Evolutionary conservation across 2,329 filamentous ascomycete genomes (phyloP).

Genomic region (Fusarium sp.): DNA sequence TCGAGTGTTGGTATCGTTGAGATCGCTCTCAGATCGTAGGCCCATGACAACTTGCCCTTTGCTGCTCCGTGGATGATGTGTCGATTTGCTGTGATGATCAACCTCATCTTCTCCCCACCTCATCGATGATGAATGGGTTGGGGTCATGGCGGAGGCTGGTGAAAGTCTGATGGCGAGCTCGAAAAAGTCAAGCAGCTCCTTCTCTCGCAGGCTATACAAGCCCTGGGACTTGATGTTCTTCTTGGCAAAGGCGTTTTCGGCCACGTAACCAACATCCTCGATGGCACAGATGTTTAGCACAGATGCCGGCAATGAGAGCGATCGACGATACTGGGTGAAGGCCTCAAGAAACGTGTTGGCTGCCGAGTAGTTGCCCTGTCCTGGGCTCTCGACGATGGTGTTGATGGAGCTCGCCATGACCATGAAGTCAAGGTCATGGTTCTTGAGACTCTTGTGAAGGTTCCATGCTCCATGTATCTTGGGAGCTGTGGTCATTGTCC

Average conservation of each 20-base stretch:
- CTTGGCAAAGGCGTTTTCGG: not conserved
- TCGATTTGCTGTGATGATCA: not conserved
- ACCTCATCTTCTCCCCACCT: not conserved
- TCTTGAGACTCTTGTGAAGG: not conserved
- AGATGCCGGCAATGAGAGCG: not conserved
- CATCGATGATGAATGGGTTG: not conserved
- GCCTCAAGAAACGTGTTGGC: slow-evolving; percentile 7
- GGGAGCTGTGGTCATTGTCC: not conserved
- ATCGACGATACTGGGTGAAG: slow-evolving; percentile 1
- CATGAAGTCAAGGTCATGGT: slow-evolving; percentile 2
- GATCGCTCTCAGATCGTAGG: not conserved
- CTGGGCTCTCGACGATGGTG: not conserved
- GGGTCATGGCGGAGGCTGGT: not conserved
- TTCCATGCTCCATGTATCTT: slow-evolving; percentile 8
- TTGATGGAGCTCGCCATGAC: slow-evolving; percentile 2
- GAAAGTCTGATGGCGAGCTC: not conserved
- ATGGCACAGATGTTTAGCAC: slow-evolving; percentile 1
- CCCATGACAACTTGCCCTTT: not conserved
- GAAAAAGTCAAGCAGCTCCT: slow-evolving; percentile 1
- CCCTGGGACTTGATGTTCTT: slow-evolving; percentile 6
- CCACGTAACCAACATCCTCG: slow-evolving; percentile 2
- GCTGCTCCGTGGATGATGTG: not conserved
- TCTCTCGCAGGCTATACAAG: not conserved
- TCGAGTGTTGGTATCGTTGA: not conserved
- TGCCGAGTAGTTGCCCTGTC: slow-evolving; percentile 6